Conservation (phyloP, 805 yeast genomes). For the Starmera dryadoides region DNA sequence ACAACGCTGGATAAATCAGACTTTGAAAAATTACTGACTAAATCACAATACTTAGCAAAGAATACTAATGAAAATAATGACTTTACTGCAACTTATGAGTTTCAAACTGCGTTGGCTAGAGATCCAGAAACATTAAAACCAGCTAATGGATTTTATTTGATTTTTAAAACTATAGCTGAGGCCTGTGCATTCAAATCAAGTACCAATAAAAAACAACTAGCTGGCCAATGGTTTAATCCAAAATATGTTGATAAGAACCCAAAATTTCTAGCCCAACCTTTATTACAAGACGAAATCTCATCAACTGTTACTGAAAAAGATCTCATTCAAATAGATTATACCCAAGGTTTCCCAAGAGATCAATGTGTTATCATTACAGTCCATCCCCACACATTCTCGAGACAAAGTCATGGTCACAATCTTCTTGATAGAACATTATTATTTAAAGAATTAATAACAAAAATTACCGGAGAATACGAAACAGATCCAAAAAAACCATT, state of each 20-base stretch:
- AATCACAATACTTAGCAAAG: too few relatives aligned
- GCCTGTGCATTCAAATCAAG: slow-evolving; percentile 49
- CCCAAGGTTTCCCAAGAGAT: neutral
- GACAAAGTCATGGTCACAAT: too few relatives aligned
- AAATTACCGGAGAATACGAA: too few relatives aligned
- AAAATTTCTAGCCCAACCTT: neutral
- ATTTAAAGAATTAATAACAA: too few relatives aligned
- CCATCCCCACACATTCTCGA: too few relatives aligned
- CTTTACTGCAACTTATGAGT: slow-evolving; percentile 22
- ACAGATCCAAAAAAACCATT: neutral
- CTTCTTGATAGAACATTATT: too few relatives aligned
- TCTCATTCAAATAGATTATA: too few relatives aligned
- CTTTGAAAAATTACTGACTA: too few relatives aligned
- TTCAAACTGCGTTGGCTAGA: slow-evolving; percentile 43
- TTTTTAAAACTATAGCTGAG: slow-evolving; percentile 37
- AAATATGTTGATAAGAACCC: neutral
- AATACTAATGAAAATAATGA: too few relatives aligned
- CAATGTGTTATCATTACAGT: neutral
- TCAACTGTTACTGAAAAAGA: too few relatives aligned
- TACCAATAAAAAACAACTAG: slow-evolving; percentile 35
- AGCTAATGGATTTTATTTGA: slow-evolving; percentile 43
- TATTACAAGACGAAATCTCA: neutral
- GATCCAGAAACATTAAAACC: slow-evolving; percentile 36
- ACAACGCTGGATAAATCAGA: too few relatives aligned
- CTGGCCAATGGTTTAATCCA: neutral